Conservation (phyloP, 2,329 filamentous ascomycete genomes). For the Scopulariopsis brevicaulis region DNA sequence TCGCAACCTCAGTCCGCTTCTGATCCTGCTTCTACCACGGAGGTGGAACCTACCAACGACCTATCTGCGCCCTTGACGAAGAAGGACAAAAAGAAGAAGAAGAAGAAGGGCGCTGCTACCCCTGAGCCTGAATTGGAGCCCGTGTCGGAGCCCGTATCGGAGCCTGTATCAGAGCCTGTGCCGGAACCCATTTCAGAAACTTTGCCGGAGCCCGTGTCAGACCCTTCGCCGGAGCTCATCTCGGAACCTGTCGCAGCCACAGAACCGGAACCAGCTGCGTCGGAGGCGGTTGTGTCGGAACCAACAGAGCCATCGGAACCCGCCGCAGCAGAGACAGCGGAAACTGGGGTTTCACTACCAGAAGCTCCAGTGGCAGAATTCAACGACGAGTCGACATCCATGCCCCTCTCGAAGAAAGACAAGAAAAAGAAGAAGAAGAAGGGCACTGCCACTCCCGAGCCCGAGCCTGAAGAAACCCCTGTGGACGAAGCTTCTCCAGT, state of each 20-base stretch:
- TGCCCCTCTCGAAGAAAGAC: neutral
- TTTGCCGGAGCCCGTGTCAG: too few species aligned
- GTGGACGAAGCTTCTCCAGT: neutral
- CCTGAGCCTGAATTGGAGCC: neutral
- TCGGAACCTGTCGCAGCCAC: too few species aligned
- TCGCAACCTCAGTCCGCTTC: too few species aligned
- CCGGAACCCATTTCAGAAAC: too few species aligned
- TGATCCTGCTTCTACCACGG: neutral
- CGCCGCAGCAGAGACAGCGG: neutral
- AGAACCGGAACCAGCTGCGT: neutral
- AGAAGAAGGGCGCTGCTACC: neutral
- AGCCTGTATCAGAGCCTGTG: too few species aligned
- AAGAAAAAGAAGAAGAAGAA: slow-evolving; percentile 4
- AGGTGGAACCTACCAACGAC: slow-evolving; percentile 1
- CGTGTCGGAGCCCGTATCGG: too few species aligned
- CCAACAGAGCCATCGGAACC: neutral
- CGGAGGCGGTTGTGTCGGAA: neutral
- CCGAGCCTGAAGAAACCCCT: neutral
- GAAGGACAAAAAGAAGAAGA: slow-evolving; percentile 1
- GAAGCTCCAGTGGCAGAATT: slow-evolving; percentile 1
- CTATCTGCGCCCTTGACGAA: neutral
- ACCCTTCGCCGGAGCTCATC: too few species aligned
- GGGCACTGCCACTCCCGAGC: neutral
- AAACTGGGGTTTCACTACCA: neutral
- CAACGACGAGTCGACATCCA: neutral